phyloP scores from a whole-genome alignment of 1,284 basidiomycete species.

The Serendipita sp. region DNA sequence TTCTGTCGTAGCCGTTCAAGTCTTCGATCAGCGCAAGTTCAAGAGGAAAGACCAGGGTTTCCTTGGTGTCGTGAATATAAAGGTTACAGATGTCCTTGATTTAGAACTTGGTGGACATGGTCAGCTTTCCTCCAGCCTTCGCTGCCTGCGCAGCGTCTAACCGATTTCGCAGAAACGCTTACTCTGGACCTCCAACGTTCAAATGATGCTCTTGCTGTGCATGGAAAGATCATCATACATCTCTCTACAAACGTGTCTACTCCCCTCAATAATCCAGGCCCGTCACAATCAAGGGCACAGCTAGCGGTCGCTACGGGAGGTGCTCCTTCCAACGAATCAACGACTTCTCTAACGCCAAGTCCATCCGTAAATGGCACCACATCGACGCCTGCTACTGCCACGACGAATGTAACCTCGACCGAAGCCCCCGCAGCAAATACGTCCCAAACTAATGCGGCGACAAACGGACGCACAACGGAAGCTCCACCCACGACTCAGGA shows the following conservation, averaged over 20 bases:
- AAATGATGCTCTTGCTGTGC: conserved; percentile 74
- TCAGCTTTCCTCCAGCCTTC: conserved; percentile 18
- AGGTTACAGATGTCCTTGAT: conserved; percentile 80
- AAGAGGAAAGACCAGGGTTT: conserved; percentile 92
- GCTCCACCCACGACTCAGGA: conserved; percentile 32
- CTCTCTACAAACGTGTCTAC: conserved; percentile 68
- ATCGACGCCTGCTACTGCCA: conserved; percentile 17
- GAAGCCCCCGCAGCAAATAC: conserved; percentile 21
- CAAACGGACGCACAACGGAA: conserved; percentile 22
- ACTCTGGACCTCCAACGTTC: conserved; percentile 75
- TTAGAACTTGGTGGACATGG: conserved; percentile 81
- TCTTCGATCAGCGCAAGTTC: conserved; percentile 95
- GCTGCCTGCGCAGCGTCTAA: background rate
- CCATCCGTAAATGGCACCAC: conserved; percentile 24
- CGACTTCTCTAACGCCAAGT: conserved; percentile 32
- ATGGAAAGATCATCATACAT: conserved; percentile 73
- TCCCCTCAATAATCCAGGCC: conserved; percentile 63
- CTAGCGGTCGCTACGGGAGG: conserved; percentile 21
- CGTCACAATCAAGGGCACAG: conserved; percentile 32
- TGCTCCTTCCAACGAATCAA: conserved; percentile 31
- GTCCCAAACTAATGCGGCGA: conserved; percentile 26
- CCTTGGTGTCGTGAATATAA: conserved; percentile 84
- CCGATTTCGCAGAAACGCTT: conserved; percentile 43
- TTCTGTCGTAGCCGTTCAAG: conserved; percentile 84
- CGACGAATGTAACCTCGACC: conserved; percentile 19